Conservation (phyloP, 106 monocot genomes). For the Dendrobium catenatum region DNA sequence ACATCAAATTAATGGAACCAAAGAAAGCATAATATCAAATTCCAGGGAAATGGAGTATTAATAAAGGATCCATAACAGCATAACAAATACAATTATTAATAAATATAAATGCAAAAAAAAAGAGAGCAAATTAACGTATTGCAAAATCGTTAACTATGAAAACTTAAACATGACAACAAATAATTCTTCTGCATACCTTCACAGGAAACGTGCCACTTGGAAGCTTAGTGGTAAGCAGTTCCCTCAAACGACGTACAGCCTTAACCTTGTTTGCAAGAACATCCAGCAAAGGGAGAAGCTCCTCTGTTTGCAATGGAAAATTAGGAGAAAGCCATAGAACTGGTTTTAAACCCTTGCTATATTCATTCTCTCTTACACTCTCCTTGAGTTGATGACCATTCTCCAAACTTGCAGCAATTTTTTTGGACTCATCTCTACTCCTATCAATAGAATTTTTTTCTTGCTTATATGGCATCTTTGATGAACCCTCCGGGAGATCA, state of each 20-base stretch:
- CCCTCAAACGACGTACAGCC: conserved; percentile 52
- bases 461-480: background rate
- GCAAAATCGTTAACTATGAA: background rate
- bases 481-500: conserved; percentile 30
- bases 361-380: conserved; percentile 23
- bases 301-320: conserved; percentile 52
- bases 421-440: conserved; percentile 7
- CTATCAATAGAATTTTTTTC: conserved; percentile 1
- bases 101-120: too few relatives aligned
- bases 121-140: too few relatives aligned
- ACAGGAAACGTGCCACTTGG: conserved; percentile 66
- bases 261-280: conserved; percentile 64
- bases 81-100: too few relatives aligned
- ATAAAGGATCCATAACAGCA: too few relatives aligned
- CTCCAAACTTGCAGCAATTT: too few relatives aligned
- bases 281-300: conserved; percentile 70
- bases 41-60: too few relatives aligned
- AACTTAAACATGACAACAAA: background rate
- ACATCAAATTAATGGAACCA: too few relatives aligned
- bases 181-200: conserved; percentile 40
- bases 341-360: conserved; percentile 54
- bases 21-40: too few relatives aligned
- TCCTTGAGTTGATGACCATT: conserved; percentile 13
- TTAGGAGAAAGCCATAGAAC: conserved; percentile 54
- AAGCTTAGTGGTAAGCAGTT: conserved; percentile 60